A percentile compares a stretch with the other conserved stretches of the same genome.
Evolutionary conservation across 345 rosid genomes (phyloP).

Genomic region (Erysimum cheiranthoides): DNA sequence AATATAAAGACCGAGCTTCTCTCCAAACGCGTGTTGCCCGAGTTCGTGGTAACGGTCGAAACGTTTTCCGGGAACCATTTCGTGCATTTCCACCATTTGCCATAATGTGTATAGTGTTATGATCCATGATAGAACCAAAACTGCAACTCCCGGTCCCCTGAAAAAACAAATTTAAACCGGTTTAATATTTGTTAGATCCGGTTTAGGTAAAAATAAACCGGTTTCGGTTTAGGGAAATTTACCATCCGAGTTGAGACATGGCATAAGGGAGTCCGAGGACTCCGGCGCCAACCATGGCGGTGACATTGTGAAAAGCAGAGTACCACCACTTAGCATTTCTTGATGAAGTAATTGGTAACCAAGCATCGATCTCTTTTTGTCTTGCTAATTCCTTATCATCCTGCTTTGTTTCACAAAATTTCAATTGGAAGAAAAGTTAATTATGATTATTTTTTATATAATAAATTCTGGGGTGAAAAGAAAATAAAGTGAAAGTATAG

Average conservation of each 20-base stretch:
- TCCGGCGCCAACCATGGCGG: constrained; percentile 90
- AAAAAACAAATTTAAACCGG: neutral
- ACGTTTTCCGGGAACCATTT: constrained; percentile 76
- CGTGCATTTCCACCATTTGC: constrained; percentile 96
- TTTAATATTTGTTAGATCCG: neutral
- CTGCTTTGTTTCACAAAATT: constrained; percentile 22
- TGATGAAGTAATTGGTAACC: constrained; percentile 78
- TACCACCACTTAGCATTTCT: constrained; percentile 88
- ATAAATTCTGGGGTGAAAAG: neutral
- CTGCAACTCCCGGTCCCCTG: constrained; percentile 46
- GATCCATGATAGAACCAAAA: constrained; percentile 40
- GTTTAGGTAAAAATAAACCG: neutral
- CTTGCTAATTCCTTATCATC: constrained; percentile 39
- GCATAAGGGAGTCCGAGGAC: constrained; percentile 85
- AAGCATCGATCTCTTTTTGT: constrained; percentile 66
- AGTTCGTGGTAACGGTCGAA: constrained; percentile 84
- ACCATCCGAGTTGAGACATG: constrained; percentile 82
- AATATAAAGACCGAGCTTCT: constrained; percentile 77
- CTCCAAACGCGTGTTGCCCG: constrained; percentile 82
- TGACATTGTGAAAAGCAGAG: constrained; percentile 85
- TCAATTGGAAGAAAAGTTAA: neutral
- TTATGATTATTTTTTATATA: neutral
- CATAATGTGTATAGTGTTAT: constrained; percentile 58
- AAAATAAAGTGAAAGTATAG: neutral
- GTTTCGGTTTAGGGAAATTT: neutral